Conservation (phyloP, 2,329 filamentous ascomycete species). For the Chalaropsis ovoidea region DNA sequence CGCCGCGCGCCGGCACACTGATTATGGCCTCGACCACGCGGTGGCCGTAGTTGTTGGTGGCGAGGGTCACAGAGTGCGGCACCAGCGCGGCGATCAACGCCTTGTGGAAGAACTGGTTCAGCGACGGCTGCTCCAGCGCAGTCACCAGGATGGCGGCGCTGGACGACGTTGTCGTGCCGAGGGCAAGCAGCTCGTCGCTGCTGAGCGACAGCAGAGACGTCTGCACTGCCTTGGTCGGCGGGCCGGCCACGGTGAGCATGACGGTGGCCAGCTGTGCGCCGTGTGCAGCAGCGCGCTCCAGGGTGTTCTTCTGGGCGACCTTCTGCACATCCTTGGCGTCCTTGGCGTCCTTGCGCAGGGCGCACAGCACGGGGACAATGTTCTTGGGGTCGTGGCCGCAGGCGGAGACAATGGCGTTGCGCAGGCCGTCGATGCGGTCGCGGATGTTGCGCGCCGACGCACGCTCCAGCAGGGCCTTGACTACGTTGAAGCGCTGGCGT, state of each 20-base stretch:
- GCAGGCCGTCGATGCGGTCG: conserved; percentile 41
- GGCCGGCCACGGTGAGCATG: conserved; percentile 64
- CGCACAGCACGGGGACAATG: conserved; percentile 43
- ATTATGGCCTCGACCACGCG: conserved; percentile 43
- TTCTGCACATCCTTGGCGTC: conserved; percentile 29
- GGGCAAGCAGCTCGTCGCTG: conserved; percentile 46
- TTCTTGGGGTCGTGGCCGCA: conserved; percentile 41
- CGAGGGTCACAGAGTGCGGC: conserved; percentile 39
- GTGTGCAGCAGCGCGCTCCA: conserved; percentile 41
- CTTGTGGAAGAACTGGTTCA: conserved; percentile 48
- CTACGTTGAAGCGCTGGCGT: conserved; percentile 64
- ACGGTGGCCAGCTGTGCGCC: conserved; percentile 71
- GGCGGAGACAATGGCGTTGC: conserved; percentile 40
- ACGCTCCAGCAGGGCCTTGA: conserved; percentile 74
- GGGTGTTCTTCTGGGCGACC: conserved; percentile 18
- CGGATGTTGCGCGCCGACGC: conserved; percentile 58
- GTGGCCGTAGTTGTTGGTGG: conserved; percentile 43
- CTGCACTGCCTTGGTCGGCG: conserved; percentile 60
- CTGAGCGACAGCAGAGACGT: conserved; percentile 55
- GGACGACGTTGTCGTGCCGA: conserved; percentile 49
- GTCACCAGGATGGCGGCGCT: conserved; percentile 43
- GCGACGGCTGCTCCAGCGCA: conserved; percentile 40
- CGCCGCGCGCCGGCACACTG: conserved; percentile 40
- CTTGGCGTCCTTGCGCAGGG: conserved; percentile 34
- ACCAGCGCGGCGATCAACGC: conserved; percentile 40